Conservation (phyloP, 257 asterid species). For the Plantago elongata region DNA sequence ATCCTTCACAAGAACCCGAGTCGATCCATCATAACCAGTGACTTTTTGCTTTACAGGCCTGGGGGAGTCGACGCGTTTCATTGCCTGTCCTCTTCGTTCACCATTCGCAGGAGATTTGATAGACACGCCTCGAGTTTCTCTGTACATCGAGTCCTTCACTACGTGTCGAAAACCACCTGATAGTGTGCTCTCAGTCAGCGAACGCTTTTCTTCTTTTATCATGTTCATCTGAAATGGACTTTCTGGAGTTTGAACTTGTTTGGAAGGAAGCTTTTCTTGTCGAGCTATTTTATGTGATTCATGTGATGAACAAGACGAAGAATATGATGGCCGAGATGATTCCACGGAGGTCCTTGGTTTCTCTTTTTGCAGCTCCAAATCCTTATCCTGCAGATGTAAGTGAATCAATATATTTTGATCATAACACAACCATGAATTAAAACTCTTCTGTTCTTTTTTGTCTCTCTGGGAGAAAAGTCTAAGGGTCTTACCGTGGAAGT, state of each 20-base stretch:
- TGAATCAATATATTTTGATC: slow-evolving; percentile 13
- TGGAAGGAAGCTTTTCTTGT: slow-evolving; percentile 29
- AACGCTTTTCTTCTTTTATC: slow-evolving; percentile 27
- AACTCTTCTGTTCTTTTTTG: neutral
- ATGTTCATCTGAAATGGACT: slow-evolving; percentile 28
- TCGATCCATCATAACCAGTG: slow-evolving; percentile 27
- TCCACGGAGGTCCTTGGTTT: slow-evolving; percentile 55
- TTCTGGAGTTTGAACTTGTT: slow-evolving; percentile 29
- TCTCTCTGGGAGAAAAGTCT: slow-evolving; percentile 5
- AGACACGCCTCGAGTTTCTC: slow-evolving; percentile 62
- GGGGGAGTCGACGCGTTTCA: slow-evolving; percentile 91
- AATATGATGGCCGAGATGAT: slow-evolving; percentile 57
- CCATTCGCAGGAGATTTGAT: slow-evolving; percentile 46
- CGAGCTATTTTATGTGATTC: slow-evolving; percentile 42
- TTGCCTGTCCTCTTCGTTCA: slow-evolving; percentile 42
- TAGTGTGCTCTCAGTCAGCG: slow-evolving; percentile 25
- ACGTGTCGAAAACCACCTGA: slow-evolving; percentile 58
- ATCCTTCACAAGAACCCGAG: slow-evolving; percentile 34
- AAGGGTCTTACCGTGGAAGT: slow-evolving; percentile 34
- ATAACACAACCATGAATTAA: neutral
- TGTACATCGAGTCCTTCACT: slow-evolving; percentile 74
- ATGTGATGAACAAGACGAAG: slow-evolving; percentile 62
- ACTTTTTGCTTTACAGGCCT: slow-evolving; percentile 61
- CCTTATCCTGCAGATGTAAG: slow-evolving; percentile 50
- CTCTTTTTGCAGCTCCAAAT: slow-evolving; percentile 31